Percentiles rank a stretch among this genome's conserved stretches.
Evolutionary conservation across 805 yeast genomes (phyloP).

Genomic region (Metschnikowia cubensis): DNA sequence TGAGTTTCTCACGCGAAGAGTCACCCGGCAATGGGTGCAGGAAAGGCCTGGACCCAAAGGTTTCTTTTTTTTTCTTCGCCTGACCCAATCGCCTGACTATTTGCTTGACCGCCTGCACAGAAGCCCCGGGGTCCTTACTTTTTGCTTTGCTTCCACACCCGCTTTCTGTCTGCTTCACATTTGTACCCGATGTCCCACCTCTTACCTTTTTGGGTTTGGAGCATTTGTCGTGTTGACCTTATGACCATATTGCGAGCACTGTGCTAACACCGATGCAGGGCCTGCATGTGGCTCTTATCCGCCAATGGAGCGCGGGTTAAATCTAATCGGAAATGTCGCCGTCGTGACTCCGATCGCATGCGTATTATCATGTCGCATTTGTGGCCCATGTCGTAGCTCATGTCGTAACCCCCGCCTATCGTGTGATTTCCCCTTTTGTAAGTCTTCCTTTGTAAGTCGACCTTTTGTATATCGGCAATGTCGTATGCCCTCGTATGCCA

Average conservation of each 20-base stretch:
- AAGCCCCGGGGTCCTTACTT: background rate
- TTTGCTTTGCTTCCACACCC: background rate
- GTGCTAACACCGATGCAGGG: background rate
- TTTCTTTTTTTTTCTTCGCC: background rate
- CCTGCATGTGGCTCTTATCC: slow-evolving; percentile 1
- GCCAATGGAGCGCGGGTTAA: slow-evolving; percentile 2
- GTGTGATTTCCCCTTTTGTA: too few relatives aligned
- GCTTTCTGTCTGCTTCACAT: too few relatives aligned
- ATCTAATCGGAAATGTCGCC: slow-evolving; percentile 1
- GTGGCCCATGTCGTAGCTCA: background rate
- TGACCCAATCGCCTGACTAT: too few relatives aligned
- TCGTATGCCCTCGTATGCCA: too few relatives aligned
- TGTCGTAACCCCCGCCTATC: background rate
- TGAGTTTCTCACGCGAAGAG: slow-evolving; percentile 4
- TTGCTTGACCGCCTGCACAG: background rate
- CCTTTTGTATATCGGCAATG: too few relatives aligned
- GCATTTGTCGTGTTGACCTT: background rate
- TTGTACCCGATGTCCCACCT: background rate
- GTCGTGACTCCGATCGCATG: background rate
- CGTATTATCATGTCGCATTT: background rate
- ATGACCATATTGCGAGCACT: background rate
- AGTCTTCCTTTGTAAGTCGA: too few relatives aligned
- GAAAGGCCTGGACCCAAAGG: background rate
- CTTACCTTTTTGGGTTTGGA: background rate
- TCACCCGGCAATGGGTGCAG: slow-evolving; percentile 1